Evolutionary conservation across 208 protist genomes (phyloP), one percentile per base, ranked within the genome.

Genomic region (Acanthamoeba sp.): DNA sequence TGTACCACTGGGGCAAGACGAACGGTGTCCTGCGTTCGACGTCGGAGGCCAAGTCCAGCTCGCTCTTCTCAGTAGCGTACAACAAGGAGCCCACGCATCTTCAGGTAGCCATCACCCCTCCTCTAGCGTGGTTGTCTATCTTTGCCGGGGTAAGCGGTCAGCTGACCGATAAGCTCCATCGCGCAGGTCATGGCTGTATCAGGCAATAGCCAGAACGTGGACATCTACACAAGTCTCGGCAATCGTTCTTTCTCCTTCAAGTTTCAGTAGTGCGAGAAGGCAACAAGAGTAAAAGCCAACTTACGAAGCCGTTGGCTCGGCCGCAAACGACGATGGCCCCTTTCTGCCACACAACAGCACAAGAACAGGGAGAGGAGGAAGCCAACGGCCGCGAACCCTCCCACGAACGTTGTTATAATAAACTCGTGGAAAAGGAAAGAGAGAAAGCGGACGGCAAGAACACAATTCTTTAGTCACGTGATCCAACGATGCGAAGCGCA

Each of bases 231-330:
- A 18, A n/a, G 22, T 18, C 32, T 80, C 20, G 71, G 71, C 71
- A 80, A 80, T 20, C 71, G 71, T 16, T 80, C 71, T 36, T 80
- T 80, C 71, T 80, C 71, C 71, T 80, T 80, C 71, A 80, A 80
- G 71, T 80, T 80, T 27, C 71, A 80, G 71, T 80, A 45, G 36
- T 18, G n/a, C n/a, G n/a, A n/a, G n/a, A n/a, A n/a, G n/a, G n/a
- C n/a, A n/a, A n/a, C n/a, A n/a, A n/a, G n/a, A n/a, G n/a, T n/a
- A n/a, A n/a, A n/a, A n/a, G n/a, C n/a, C n/a, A n/a, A n/a, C n/a
- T n/a, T n/a, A n/a, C n/a, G n/a, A n/a, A n/a, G n/a, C n/a, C n/a
- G n/a, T n/a, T n/a, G n/a, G n/a, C n/a, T n/a, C n/a, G n/a, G n/a
- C n/a, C n/a, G n/a, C n/a, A n/a, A n/a, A n/a, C n/a, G n/a, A n/a